Evolutionary conservation across 208 protist species (phyloP), one percentile per base, ranked within the genome.

Genomic region (Kentomonas sorsogonicus): DNA sequence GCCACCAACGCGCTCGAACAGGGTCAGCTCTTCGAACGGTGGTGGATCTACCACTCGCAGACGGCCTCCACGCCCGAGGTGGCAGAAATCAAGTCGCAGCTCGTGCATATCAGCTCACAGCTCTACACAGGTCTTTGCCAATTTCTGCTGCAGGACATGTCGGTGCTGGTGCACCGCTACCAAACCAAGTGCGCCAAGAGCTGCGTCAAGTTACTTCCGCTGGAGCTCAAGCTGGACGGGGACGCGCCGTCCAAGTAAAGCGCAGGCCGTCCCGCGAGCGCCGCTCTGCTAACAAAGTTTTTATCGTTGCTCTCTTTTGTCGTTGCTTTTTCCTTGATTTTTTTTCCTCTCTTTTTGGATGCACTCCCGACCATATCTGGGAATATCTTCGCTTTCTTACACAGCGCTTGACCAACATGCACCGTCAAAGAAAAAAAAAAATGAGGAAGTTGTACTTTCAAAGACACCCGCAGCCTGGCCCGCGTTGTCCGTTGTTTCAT

Each of bases 121-220:
- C 63, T 92, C 18, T 89, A 92, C 67, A 70, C 54, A 40, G 81
- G 74, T 5, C 36, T 69, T 6, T 89, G 85, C 52, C 62, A 62
- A 23, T 85, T 87, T 61, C 58, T 89, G 30, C 68, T 92, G n/a
- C 78, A 79, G 34, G 81, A 92, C 72, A 86, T 89, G 79, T 59
- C 61, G 15, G 60, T 83, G 44, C 67, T 92, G 11, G 71, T 86
- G 7, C 69, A 79, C 52, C 81, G 85, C 39, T 81, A 79, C 41
- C 73, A 85, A 40, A 69, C 60, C 26, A 87, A 89, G 63, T 79
- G 76, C 43, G 54, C 72, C 48, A 87, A 87, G 59, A 88, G 77
- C 30, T 69, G 72, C 3, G 71, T 65, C 18, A 66, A 71, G 26
- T 62, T 92, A 11, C 54, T 89, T 34, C 79, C 85, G n/a, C 57